Conservation (phyloP, 108 stramenopile genomes). For the Thalassiosira profunda region DNA sequence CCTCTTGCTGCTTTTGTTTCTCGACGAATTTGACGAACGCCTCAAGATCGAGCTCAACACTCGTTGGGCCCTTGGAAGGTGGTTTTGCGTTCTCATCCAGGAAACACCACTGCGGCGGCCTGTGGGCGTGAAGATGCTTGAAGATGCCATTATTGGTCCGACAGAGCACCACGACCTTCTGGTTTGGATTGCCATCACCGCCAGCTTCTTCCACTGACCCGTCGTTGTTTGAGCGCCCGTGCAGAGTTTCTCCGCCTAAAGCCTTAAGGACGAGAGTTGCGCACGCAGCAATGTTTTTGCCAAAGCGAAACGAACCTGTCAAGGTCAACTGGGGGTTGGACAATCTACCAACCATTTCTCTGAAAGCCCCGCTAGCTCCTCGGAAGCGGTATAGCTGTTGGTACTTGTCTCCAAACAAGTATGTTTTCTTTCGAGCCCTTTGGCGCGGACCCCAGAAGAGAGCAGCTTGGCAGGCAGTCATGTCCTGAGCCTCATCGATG, state of each 20-base stretch:
- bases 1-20: too few species aligned
- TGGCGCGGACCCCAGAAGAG: conserved; percentile 27
- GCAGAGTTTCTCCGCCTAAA: conserved; percentile 2
- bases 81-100: not conserved
- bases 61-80: not conserved
- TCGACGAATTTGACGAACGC: conserved; percentile 3
- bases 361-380: conserved; percentile 22
- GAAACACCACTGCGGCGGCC: not conserved
- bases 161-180: conserved; percentile 7
- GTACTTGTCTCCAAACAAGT: conserved; percentile 37
- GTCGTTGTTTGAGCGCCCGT: conserved; percentile 5
- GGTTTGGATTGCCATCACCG: not conserved
- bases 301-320: conserved; percentile 23
- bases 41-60: not conserved
- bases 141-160: conserved; percentile 12
- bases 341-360: not conserved
- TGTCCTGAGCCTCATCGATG: conserved; percentile 48
- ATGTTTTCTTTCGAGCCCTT: conserved; percentile 7
- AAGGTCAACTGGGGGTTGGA: not conserved
- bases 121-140: not conserved
- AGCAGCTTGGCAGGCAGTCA: conserved; percentile 43
- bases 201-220: conserved; percentile 7
- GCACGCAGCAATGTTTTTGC: conserved; percentile 9
- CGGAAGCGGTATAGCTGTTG: conserved; percentile 44
- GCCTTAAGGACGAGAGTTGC: conserved; percentile 10